Conservation (phyloP, 371 early-diverging fungal genomes). For the Zancudomyces culisetae region DNA sequence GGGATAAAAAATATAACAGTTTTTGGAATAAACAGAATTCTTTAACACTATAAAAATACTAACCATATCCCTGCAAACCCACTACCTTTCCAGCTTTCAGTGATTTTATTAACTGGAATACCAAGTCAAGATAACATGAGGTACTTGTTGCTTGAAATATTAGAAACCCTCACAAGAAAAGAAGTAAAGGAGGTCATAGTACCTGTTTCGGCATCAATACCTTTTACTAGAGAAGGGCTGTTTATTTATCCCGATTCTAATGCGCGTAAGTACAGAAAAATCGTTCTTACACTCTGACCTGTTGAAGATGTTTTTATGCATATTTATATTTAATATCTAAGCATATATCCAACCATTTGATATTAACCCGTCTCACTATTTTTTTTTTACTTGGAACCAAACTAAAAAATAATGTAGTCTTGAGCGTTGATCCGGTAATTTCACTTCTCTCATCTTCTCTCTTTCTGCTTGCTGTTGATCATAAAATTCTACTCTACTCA, state of each 20-base stretch:
- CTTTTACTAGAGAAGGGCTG: background rate
- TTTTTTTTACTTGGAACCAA: background rate
- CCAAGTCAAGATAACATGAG: background rate
- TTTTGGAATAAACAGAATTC: background rate
- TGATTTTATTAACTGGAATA: background rate
- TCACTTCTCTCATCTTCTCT: no score
- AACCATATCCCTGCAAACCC: background rate
- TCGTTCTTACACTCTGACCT: background rate
- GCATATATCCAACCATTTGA: background rate
- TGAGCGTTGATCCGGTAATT: no score
- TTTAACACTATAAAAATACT: background rate
- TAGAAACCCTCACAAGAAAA: background rate
- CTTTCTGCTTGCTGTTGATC: no score
- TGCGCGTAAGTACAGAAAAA: no score
- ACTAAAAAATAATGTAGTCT: no score
- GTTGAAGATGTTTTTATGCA: background rate
- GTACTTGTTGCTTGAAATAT: background rate
- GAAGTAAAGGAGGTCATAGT: background rate
- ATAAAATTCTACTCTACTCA: no score
- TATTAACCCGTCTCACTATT: background rate
- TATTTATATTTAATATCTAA: background rate
- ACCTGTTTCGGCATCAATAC: background rate
- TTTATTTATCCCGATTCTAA: background rate
- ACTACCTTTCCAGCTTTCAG: background rate
- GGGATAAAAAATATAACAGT: no score